These are phyloP conservation scores for Carallia pectinifolia DNA, from an alignment of 345 rosid genomes.

Conservation along the genomic window DNA sequence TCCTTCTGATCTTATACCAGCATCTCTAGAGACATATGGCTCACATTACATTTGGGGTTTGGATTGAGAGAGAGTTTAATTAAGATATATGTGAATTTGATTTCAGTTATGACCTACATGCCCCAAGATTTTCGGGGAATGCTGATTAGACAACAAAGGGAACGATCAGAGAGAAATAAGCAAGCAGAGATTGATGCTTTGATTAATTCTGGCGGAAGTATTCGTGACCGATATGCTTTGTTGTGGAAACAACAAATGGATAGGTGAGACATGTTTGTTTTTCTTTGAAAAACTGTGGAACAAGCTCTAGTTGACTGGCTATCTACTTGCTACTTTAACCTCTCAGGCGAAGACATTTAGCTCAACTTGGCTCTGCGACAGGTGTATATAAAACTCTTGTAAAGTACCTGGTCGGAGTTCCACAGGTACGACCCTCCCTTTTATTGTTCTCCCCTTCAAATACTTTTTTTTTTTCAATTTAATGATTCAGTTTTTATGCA, in stretches of 20 bases:
- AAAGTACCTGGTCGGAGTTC: conserved; percentile 97
- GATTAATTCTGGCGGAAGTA: conserved; percentile 73
- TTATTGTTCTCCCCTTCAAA: background rate
- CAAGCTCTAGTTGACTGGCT: conserved; percentile 15
- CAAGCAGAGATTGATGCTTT: conserved; percentile 90
- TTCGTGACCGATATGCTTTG: conserved; percentile 73
- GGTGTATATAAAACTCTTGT: conserved; percentile 98
- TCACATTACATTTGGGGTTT: too few relatives aligned
- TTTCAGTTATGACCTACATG: conserved; percentile 97
- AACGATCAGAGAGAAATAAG: conserved; percentile 96
- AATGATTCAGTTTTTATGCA: conserved; percentile 2
- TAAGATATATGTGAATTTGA: conserved; percentile 5
- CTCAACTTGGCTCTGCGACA: conserved; percentile 94
- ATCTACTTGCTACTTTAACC: conserved; percentile 18
- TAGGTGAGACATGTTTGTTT: conserved; percentile 47
- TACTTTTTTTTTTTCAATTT: background rate
- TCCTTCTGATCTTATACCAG: too few relatives aligned
- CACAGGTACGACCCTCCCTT: conserved; percentile 56
- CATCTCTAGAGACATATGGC: background rate
- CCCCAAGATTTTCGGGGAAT: conserved; percentile 99
- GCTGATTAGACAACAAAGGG: conserved; percentile 81
- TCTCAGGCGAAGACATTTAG: conserved; percentile 86
- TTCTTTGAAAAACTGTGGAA: conserved; percentile 9
- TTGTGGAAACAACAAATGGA: conserved; percentile 98
- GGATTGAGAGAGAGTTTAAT: background rate